Evolutionary conservation across 1,284 basidiomycete genomes (phyloP).

Genomic region (Ustilago cynodontis): DNA sequence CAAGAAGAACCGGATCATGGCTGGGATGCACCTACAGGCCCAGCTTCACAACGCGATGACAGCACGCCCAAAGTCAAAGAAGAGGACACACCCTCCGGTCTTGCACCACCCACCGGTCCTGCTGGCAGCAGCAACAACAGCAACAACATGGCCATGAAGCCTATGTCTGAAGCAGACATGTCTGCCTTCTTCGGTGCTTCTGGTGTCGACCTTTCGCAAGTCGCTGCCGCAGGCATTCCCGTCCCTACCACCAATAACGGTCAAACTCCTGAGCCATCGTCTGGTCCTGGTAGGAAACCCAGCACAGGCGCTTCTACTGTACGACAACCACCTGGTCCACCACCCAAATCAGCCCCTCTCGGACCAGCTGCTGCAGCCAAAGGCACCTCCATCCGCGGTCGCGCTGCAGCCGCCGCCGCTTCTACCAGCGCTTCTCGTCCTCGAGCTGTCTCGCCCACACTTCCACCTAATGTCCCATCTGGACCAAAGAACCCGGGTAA

Average conservation of each 20-base stretch:
- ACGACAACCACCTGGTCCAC: neutral
- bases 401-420: slow-evolving; percentile 33
- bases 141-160: slow-evolving; percentile 22
- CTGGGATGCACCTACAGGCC: slow-evolving; percentile 20
- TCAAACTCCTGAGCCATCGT: neutral
- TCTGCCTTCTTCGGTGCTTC: slow-evolving; percentile 46
- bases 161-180: slow-evolving; percentile 45
- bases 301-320: neutral
- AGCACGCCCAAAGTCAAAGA: slow-evolving; percentile 15
- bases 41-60: neutral
- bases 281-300: neutral
- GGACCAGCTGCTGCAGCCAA: slow-evolving; percentile 18
- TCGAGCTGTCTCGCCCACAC: slow-evolving; percentile 41
- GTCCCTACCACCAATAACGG: slow-evolving; percentile 3
- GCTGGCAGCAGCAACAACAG: slow-evolving; percentile 4
- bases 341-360: slow-evolving; percentile 23
- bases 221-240: slow-evolving; percentile 31
- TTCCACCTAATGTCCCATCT: slow-evolving; percentile 55
- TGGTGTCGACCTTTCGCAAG: slow-evolving; percentile 39
- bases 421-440: slow-evolving; percentile 6
- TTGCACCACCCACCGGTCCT: slow-evolving; percentile 8
- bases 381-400: slow-evolving; percentile 42
- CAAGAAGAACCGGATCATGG: slow-evolving; percentile 1
- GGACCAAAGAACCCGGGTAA: slow-evolving; percentile 58
- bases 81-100: slow-evolving; percentile 6